phyloP scores from a whole-genome alignment of 2,329 filamentous ascomycete species.

The Bipolaris victoriae region DNA sequence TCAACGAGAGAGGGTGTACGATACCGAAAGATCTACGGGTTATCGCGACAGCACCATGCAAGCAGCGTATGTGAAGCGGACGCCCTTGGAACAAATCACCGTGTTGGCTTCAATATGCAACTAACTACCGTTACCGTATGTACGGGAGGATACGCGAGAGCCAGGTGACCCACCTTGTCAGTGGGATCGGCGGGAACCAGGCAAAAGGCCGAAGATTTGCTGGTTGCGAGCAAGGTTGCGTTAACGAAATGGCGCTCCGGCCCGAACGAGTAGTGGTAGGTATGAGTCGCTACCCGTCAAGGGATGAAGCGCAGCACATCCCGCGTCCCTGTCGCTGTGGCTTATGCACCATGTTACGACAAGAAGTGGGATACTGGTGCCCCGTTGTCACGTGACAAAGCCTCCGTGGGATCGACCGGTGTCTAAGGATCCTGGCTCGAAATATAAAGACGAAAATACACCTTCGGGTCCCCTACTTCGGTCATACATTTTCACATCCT shows the following conservation, averaged over 20 bases:
- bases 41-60: conserved; percentile 17
- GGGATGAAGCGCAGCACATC: conserved; percentile 23
- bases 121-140: conserved; percentile 34
- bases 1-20: conserved; percentile 2
- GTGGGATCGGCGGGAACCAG: conserved; percentile 33
- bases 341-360: conserved; percentile 26
- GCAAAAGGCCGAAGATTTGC: conserved; percentile 20
- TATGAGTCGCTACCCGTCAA: conserved; percentile 17
- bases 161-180: conserved; percentile 33
- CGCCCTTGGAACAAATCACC: conserved; percentile 31
- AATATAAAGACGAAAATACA: conserved; percentile 30
- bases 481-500: not conserved
- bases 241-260: conserved; percentile 31
- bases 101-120: conserved; percentile 16
- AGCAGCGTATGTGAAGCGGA: conserved; percentile 20
- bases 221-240: conserved; percentile 25
- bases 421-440: conserved; percentile 7
- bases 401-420: conserved; percentile 14
- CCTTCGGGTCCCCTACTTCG: not conserved
- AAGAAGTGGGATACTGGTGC: conserved; percentile 27
- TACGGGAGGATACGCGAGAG: conserved; percentile 31
- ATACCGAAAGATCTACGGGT: conserved; percentile 26
- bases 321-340: conserved; percentile 25
- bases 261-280: conserved; percentile 24
- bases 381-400: conserved; percentile 33